These are phyloP conservation scores for Dillenia turbinata DNA, from an alignment of 164 flowering plant genomes.

Conservation along the genomic window DNA sequence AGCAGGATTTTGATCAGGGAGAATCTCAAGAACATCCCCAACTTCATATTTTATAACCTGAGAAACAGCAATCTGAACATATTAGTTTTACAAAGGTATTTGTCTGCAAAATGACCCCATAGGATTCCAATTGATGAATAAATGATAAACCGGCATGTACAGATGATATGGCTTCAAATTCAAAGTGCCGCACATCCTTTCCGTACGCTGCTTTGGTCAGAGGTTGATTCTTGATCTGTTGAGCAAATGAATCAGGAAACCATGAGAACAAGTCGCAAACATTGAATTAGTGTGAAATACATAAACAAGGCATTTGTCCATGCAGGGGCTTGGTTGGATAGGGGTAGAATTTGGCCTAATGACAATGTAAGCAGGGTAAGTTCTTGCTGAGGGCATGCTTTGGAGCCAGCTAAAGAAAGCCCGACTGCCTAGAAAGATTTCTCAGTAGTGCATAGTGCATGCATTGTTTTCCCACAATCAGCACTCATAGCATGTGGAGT, in stretches of 20 bases:
- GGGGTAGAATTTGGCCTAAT: no score
- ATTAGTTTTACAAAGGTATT: not conserved
- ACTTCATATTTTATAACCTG: constrained; percentile 70
- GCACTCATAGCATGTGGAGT: no score
- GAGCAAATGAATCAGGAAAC: not conserved
- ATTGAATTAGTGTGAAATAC: no score
- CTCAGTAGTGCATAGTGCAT: no score
- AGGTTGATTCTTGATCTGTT: constrained; percentile 52
- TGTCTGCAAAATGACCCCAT: not conserved
- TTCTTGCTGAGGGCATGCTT: no score
- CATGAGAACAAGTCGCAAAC: not conserved
- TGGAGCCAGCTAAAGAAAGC: no score
- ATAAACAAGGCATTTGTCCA: no score
- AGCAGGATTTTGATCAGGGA: constrained; percentile 69
- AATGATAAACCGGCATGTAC: constrained; percentile 38
- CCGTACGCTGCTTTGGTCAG: constrained; percentile 46
- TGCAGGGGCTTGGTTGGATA: no score
- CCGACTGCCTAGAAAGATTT: no score
- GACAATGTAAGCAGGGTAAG: no score
- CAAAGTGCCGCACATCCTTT: constrained; percentile 89
- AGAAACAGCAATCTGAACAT: constrained; percentile 5
- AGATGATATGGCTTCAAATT: constrained; percentile 72
- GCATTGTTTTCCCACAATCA: no score
- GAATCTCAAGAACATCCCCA: constrained; percentile 87
- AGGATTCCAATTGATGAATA: constrained; percentile 1